These are phyloP conservation scores for Ceriops decandra DNA, from an alignment of 345 rosid species.

Conservation along the genomic window DNA sequence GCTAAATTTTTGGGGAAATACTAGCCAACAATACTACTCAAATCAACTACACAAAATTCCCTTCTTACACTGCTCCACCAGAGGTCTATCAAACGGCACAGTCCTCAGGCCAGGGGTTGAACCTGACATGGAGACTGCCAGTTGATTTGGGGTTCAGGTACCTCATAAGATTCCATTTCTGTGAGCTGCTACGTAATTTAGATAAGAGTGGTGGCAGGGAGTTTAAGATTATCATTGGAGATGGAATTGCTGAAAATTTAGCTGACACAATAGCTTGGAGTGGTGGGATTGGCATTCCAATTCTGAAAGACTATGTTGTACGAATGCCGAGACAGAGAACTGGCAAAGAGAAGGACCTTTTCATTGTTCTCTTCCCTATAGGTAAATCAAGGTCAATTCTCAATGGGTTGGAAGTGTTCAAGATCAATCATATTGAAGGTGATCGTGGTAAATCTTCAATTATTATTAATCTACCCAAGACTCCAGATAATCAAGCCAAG, in stretches of 20 bases:
- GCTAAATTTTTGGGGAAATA: neutral
- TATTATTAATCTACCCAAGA: neutral
- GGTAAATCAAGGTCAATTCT: neutral
- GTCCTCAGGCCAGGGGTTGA: neutral
- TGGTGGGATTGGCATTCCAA: neutral
- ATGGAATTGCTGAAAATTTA: neutral
- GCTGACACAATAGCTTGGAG: neutral
- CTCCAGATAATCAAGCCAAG: neutral
- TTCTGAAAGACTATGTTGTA: neutral
- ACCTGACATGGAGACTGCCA: neutral
- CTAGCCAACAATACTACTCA: neutral
- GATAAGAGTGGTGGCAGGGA: neutral
- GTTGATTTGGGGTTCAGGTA: slow-evolving; percentile 3
- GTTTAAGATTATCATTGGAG: neutral
- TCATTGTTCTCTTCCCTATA: neutral
- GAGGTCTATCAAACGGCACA: neutral
- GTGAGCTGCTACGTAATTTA: neutral
- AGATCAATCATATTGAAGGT: neutral
- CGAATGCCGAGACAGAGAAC: neutral
- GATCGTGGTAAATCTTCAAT: neutral
- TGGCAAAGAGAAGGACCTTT: neutral
- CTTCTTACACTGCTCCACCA: neutral
- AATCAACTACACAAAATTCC: neutral
- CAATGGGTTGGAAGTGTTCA: neutral
- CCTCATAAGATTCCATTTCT: neutral